phyloP scores from a whole-genome alignment of 1,284 basidiomycete species.

The Polyporus tsugae region DNA sequence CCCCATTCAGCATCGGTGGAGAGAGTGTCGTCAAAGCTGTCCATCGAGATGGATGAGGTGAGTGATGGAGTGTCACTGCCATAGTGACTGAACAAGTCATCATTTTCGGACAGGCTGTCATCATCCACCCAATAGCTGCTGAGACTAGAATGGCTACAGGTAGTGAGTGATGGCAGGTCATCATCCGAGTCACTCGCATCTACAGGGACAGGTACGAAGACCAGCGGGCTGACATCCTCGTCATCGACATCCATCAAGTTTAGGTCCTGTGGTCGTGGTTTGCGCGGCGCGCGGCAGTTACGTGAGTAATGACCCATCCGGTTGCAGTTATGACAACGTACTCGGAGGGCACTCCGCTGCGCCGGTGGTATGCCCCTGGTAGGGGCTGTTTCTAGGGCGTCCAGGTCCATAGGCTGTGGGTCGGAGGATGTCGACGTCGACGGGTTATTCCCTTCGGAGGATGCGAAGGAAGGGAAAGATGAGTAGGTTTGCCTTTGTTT shows the following conservation, averaged over 20 bases:
- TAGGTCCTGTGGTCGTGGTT: background rate
- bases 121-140: no score
- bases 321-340: background rate
- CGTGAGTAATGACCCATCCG: background rate
- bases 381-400: background rate
- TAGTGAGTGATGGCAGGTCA: background rate
- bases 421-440: background rate
- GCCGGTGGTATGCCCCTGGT: no score
- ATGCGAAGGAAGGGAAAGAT: background rate
- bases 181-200: background rate
- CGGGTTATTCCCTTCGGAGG: background rate
- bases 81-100: no score
- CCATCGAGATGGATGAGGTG: no score
- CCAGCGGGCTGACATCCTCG: background rate
- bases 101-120: no score
- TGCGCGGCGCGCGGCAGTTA: background rate
- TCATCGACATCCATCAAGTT: background rate
- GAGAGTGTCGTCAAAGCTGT: no score
- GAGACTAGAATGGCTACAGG: no score
- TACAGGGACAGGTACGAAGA: no score
- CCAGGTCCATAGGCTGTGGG: background rate
- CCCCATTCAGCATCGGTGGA: no score
- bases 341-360: background rate
- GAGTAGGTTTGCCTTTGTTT: background rate
- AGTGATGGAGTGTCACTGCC: no score